Evolutionary conservation across 1,284 basidiomycete genomes (phyloP).

Genomic region (Boletus sp.): DNA sequence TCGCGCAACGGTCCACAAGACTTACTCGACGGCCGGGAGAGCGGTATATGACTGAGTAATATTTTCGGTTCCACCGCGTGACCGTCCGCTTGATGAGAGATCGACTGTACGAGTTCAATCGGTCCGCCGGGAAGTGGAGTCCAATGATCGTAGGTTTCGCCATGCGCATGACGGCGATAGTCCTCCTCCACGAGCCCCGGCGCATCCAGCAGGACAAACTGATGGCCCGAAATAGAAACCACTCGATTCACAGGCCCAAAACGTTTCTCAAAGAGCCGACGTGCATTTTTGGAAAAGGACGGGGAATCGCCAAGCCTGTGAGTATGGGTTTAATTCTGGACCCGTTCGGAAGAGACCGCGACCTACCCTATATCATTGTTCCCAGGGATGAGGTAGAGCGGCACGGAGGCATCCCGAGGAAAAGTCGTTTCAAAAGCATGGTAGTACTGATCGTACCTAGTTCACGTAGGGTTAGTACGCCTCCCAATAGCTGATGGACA

Average conservation of each 20-base stretch:
- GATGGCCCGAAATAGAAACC: conserved; percentile 62
- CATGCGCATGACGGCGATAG: conserved; percentile 50
- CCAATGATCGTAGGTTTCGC: conserved; percentile 53
- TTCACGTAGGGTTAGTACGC: neutral
- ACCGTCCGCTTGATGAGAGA: conserved; percentile 35
- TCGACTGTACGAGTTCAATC: conserved; percentile 62
- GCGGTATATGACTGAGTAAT: conserved; percentile 79
- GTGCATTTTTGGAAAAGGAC: conserved; percentile 56
- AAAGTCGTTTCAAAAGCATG: conserved; percentile 71
- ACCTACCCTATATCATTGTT: conserved; percentile 83
- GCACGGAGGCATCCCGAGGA: conserved; percentile 37
- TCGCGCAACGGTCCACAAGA: conserved; percentile 76
- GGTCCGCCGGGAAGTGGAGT: conserved; percentile 53
- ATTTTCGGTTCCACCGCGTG: conserved; percentile 43
- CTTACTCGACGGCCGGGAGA: conserved; percentile 68
- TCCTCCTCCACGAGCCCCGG: conserved; percentile 81
- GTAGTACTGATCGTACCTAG: conserved; percentile 67
- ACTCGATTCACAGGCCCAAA: conserved; percentile 62
- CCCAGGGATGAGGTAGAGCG: conserved; percentile 74
- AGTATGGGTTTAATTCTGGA: neutral
- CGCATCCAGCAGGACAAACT: conserved; percentile 70
- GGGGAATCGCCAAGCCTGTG: conserved; percentile 55
- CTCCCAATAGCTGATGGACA: neutral
- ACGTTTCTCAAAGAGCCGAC: conserved; percentile 58
- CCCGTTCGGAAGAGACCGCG: neutral